Base-by-base conservation (phyloP, 805 yeast genomes). In the Jamesozyma piceae region DNA sequence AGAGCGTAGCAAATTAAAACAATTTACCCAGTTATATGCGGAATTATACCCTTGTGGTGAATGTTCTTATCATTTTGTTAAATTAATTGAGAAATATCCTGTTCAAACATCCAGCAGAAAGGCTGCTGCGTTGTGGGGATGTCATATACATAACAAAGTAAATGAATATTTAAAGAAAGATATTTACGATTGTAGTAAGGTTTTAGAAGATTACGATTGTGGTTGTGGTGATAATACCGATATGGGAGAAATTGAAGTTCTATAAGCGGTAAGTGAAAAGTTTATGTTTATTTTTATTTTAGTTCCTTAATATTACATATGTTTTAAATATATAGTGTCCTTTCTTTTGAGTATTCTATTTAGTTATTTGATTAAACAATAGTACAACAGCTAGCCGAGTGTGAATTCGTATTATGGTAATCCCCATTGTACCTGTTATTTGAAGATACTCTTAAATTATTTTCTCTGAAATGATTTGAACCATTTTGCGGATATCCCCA, bases 11-110 rank as follows among this genome's bases (percentile, higher is more conserved):
- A 82, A 90, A 22, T 66, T 92, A 38, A 54, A 64, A 15, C 73
- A 68, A 44, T 92, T 79, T 59, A 72, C 92, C 18, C 65, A 75
- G 19, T 66, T 85, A 29, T 92, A 89, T 65, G 88, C 92, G 1
- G 86, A 89, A 53, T 90, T 92, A 9, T 92, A 92, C 50, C 98
- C 98, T 0, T 90, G 97, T 65, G 95, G 95, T 3, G 97, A 90
- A 59, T 92, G 97, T 65, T 97, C 98, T 0, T 71, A 85, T 49
- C 97, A 92, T 62, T 92, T 92, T 62, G 82, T 75, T 49, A 65
- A 74, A 56, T 65, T 90, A 49, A 64, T 92, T 43, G 56, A 67
- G 43, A 71, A 81, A 53, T 80, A 69, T 55, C 97, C 98, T 1
- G 96, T 95, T 2, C 98, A 92, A 56, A 72, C 82, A 3, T 69